phyloP scores from a whole-genome alignment of 2,329 filamentous ascomycete genomes.

The Tolypocladium pustulatum region DNA sequence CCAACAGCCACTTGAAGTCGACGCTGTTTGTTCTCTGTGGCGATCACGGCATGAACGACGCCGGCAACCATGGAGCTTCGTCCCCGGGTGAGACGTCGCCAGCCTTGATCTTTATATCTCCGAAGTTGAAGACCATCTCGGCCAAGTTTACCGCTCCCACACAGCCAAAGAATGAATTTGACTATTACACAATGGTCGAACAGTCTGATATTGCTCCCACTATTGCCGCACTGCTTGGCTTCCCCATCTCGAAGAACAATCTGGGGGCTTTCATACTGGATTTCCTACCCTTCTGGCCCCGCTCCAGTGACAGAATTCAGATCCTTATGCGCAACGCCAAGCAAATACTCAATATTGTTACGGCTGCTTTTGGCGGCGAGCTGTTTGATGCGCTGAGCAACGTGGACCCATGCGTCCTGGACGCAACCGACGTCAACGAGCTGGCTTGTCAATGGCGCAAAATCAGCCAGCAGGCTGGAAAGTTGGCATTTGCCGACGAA shows the following conservation, averaged over 20 bases:
- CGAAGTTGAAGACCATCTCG: constrained; percentile 57
- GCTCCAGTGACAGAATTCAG: constrained; percentile 43
- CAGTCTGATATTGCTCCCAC: constrained; percentile 93
- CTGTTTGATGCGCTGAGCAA: constrained; percentile 26
- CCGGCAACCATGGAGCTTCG: constrained; percentile 91
- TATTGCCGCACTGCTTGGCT: constrained; percentile 72
- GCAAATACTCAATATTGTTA: constrained; percentile 70
- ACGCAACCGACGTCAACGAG: constrained; percentile 33
- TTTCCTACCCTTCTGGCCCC: constrained; percentile 65
- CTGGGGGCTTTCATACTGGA: constrained; percentile 75
- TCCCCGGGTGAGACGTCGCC: constrained; percentile 90
- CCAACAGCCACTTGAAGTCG: constrained; percentile 57
- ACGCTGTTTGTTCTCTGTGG: constrained; percentile 81
- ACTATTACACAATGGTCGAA: constrained; percentile 77
- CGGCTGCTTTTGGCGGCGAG: constrained; percentile 53
- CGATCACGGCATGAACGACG: constrained; percentile 99
- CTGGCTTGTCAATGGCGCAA: constrained; percentile 60
- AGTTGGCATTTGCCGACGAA: constrained; percentile 11
- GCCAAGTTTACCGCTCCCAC: constrained; percentile 38
- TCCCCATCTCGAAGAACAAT: constrained; percentile 84
- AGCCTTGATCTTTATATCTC: constrained; percentile 82
- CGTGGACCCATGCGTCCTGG: constrained; percentile 24
- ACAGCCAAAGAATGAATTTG: constrained; percentile 56
- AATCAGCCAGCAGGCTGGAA: constrained; percentile 15
- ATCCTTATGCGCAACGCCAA: constrained; percentile 68